These are phyloP conservation scores for Quercus engelmannii DNA, from an alignment of 306 rosid species.

Conservation along the genomic window DNA sequence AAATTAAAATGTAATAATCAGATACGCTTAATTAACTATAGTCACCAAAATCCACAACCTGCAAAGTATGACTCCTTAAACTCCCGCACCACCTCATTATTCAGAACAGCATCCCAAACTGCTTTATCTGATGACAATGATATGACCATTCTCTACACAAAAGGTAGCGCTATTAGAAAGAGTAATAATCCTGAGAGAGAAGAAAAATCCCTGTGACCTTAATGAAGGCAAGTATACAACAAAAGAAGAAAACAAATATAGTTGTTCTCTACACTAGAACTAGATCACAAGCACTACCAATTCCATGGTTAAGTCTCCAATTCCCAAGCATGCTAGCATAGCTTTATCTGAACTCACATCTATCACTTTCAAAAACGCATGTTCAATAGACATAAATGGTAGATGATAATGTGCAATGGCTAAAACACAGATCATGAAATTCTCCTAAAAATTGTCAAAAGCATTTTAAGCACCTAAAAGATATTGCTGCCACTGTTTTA, in stretches of 20 bases:
- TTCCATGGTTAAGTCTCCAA: not conserved
- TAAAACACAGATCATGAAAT: not conserved
- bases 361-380: too few relatives aligned
- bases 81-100: slow-evolving; percentile 67
- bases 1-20: not conserved
- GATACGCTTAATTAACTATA: not conserved
- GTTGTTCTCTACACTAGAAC: too few relatives aligned
- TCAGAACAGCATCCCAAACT: slow-evolving; percentile 80
- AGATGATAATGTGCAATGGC: not conserved
- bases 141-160: slow-evolving; percentile 66
- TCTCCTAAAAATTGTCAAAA: not conserved
- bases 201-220: not conserved
- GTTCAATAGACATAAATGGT: not conserved
- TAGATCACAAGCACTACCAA: not conserved
- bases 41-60: slow-evolving; percentile 36
- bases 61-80: slow-evolving; percentile 45
- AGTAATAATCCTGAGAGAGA: not conserved
- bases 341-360: too few relatives aligned
- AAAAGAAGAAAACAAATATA: not conserved
- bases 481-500: not conserved
- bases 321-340: not conserved
- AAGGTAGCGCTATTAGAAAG: not conserved
- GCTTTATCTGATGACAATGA: slow-evolving; percentile 67
- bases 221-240: not conserved
- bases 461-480: not conserved